Evolutionary conservation across 2,329 filamentous ascomycete genomes (phyloP).

Genomic region (Magnaporthiopsis incrustans): DNA sequence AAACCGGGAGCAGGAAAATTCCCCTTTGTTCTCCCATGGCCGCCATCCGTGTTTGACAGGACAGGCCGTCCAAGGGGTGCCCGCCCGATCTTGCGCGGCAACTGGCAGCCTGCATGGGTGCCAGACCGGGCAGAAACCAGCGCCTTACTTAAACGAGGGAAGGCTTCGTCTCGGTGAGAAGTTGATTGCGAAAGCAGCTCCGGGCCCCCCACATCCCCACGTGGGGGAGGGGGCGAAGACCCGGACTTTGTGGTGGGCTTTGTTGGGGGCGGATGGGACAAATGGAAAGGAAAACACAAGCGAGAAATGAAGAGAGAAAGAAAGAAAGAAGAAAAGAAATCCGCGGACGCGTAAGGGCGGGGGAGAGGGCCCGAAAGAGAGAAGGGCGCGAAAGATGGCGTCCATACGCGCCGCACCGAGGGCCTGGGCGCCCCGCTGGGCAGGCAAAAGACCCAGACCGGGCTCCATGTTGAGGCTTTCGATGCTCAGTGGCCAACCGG

Average conservation of each 20-base stretch:
- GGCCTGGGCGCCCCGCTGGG: no score
- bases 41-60: no score
- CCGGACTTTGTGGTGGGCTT: not conserved
- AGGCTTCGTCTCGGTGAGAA: not conserved
- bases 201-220: not conserved
- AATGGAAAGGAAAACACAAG: not conserved
- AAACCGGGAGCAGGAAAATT: no score
- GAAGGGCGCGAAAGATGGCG: no score
- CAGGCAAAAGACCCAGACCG: not conserved
- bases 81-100: not conserved
- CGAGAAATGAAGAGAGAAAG: not conserved
- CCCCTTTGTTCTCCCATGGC: no score
- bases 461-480: not conserved
- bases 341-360: no score
- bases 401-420: not conserved
- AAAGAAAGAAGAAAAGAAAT: no score
- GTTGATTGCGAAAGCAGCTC: not conserved
- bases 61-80: no score
- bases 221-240: not conserved
- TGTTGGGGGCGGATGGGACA: not conserved
- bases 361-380: no score
- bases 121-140: not conserved
- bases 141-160: not conserved
- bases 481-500: not conserved
- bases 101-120: not conserved